Evolutionary conservation across 1,139 yeast genomes (phyloP).

Genomic region (Kodamaea sp.): DNA sequence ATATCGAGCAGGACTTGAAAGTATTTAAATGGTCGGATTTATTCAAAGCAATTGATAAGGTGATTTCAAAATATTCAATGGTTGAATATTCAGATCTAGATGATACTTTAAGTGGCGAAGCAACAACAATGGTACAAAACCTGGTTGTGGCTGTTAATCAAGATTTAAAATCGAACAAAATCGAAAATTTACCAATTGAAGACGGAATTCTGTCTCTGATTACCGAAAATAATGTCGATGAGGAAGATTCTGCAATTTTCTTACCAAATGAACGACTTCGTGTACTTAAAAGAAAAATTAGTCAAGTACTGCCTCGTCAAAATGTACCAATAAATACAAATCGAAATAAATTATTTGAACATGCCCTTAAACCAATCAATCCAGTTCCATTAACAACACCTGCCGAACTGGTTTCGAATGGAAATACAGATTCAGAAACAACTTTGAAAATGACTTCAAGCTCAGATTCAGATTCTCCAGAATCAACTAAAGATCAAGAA

Average conservation of each 20-base stretch:
- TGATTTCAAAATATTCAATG: slow-evolving; percentile 54
- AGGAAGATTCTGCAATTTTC: slow-evolving; percentile 13
- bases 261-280: slow-evolving; percentile 28
- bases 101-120: background rate
- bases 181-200: background rate
- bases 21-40: slow-evolving; percentile 61
- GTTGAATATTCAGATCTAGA: background rate
- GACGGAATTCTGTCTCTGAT: background rate
- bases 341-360: slow-evolving; percentile 17
- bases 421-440: slow-evolving; percentile 1
- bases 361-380: slow-evolving; percentile 23
- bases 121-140: background rate
- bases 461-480: slow-evolving; percentile 7
- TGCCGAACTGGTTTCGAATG: background rate
- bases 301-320: slow-evolving; percentile 6
- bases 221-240: slow-evolving; percentile 1
- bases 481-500: slow-evolving; percentile 2
- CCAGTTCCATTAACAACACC: slow-evolving; percentile 15
- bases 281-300: slow-evolving; percentile 21
- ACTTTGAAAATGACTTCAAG: slow-evolving; percentile 1
- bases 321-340: slow-evolving; percentile 6
- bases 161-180: background rate
- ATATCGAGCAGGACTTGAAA: slow-evolving; percentile 70
- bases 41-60: slow-evolving; percentile 53
- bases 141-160: background rate